Evolutionary conservation across 2,329 filamentous ascomycete species (phyloP), one percentile per base, ranked within the genome.

Genomic region (Aspergillus pseudoterreus): DNA sequence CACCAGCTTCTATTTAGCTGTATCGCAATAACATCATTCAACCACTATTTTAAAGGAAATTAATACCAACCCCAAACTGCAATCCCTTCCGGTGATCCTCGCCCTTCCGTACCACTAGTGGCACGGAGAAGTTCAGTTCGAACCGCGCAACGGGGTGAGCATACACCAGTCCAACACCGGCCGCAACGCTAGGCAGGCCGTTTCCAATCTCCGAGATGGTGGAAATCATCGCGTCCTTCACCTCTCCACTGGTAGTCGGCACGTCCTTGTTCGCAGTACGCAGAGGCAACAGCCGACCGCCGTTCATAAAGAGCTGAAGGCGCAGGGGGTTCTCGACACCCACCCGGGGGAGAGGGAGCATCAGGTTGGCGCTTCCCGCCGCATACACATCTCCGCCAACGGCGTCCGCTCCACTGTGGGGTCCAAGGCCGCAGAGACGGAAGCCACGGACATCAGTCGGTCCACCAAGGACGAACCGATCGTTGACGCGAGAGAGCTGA

Each of bases 361-460:
- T 82, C 55, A 97, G 76, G 58, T 91, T 94, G 14, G 92, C 85
- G 62, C 90, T 91, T 41, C 88, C 92, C 2, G 94, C 94, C 15
- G 92, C 90, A 67, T 92, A 97, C 10, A 96, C 75, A 68, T 99
- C 94, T 21, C 94, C 94, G 11, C 94, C 94, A 0, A 96, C 84
- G 0, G 92, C 85, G 71, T 99, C 92, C 15, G 77, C 71, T 1
- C 91, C 89, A 64, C 97, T 92, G 57, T 88, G 87, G 4, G 94
- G 92, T 8, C 94, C 94, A 5, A 99, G 80, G 1, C 94, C 94
- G 17, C 87, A 88, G 19, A 95, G 82, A 53, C 90, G 86, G 79
- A 99, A 99, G 2, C 94, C 94, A 50, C 94, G 88, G 12, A 99
- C 89, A 66, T 96, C 92, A 3, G 91, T 96, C 3, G 94, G 92